Conservation (phyloP, 164 flowering plant species). For the Vitis labrusca region DNA sequence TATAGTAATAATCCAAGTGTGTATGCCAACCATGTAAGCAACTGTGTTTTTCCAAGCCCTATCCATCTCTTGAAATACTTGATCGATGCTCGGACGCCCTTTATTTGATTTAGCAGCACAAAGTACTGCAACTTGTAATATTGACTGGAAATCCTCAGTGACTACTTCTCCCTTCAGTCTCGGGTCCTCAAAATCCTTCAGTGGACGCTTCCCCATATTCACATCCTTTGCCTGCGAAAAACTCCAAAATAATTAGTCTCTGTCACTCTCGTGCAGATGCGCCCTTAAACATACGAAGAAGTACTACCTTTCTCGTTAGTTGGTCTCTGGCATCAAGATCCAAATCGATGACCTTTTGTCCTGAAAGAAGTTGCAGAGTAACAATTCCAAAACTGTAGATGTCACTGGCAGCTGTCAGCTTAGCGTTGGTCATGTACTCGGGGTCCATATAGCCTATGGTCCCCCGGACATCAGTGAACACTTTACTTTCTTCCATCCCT, state of each 20-base stretch:
- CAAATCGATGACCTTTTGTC: constrained; percentile 62
- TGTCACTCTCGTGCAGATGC: not conserved
- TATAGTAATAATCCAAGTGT: too few relatives aligned
- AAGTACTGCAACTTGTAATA: constrained; percentile 60
- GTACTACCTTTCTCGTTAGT: constrained; percentile 50
- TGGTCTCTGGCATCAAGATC: constrained; percentile 71
- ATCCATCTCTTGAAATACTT: constrained; percentile 49
- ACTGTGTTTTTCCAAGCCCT: constrained; percentile 51
- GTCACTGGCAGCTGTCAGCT: constrained; percentile 71
- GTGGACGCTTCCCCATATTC: constrained; percentile 39
- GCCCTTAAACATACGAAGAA: not conserved
- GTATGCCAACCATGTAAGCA: constrained; percentile 26
- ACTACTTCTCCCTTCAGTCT: constrained; percentile 43
- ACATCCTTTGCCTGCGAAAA: constrained; percentile 73
- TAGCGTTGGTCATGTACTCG: constrained; percentile 78
- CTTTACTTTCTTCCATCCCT: constrained; percentile 73
- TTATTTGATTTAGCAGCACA: constrained; percentile 70
- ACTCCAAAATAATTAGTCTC: not conserved
- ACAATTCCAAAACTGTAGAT: constrained; percentile 77
- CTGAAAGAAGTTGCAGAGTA: constrained; percentile 61
- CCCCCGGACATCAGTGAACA: constrained; percentile 75
- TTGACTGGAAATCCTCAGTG: constrained; percentile 46
- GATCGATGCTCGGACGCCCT: constrained; percentile 61
- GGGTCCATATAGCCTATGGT: constrained; percentile 86
- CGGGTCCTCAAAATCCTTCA: constrained; percentile 61